These are phyloP conservation scores for Penicillium sp. DNA, from an alignment of 2,329 filamentous ascomycete species.

Conservation along the genomic window DNA sequence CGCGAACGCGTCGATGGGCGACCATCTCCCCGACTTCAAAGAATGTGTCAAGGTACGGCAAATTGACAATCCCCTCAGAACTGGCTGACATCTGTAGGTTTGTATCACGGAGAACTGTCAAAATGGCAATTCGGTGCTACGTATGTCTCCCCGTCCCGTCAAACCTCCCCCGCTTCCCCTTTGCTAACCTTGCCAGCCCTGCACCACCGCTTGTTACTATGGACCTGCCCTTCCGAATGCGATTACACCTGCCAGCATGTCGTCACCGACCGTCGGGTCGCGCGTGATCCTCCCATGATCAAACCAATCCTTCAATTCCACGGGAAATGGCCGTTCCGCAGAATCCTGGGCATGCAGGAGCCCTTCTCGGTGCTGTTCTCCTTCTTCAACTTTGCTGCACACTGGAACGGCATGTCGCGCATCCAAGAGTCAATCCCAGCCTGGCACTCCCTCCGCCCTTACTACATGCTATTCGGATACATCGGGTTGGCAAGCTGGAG, in stretches of 20 bases:
- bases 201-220: conserved; percentile 82
- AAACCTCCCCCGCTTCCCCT: conserved; percentile 9
- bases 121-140: conserved; percentile 65
- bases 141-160: conserved; percentile 54
- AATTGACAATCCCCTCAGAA: conserved; percentile 1
- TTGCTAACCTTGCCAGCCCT: conserved; percentile 60
- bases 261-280: conserved; percentile 71
- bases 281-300: conserved; percentile 63
- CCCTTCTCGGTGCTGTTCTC: conserved; percentile 93
- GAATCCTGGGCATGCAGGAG: conserved; percentile 91
- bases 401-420: conserved; percentile 73
- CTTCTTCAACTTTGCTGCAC: conserved; percentile 84
- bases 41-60: conserved; percentile 75
- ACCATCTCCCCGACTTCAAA: conserved; percentile 82
- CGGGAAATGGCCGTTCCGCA: conserved; percentile 97
- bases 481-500: conserved; percentile 82
- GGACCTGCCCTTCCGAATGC: conserved; percentile 92
- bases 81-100: conserved; percentile 56
- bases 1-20: conserved; percentile 73
- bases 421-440: conserved; percentile 70
- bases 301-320: conserved; percentile 85
- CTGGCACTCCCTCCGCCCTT: conserved; percentile 74
- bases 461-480: conserved; percentile 78
- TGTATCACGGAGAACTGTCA: conserved; percentile 81
- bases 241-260: conserved; percentile 98